Percentiles rank a stretch among this genome's conserved stretches.
Evolutionary conservation across 169 alveolate genomes (phyloP).

Genomic region (Plasmodium sp.): DNA sequence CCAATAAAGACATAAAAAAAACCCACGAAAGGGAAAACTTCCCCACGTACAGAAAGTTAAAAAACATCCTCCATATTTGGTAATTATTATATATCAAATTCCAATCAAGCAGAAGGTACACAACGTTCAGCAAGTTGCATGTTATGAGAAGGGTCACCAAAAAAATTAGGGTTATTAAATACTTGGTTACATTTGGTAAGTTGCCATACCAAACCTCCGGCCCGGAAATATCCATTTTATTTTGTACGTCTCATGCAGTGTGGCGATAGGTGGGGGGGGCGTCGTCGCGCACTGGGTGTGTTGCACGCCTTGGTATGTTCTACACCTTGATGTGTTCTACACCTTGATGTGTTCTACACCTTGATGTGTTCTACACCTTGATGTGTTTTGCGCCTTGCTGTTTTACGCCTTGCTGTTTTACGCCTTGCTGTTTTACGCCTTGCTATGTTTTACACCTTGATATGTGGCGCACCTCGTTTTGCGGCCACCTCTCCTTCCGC

Average conservation of each 20-base stretch:
- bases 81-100: slow-evolving; percentile 77
- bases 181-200: slow-evolving; percentile 89
- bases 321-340: no score
- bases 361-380: no score
- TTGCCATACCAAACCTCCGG: slow-evolving; percentile 89
- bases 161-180: slow-evolving; percentile 84
- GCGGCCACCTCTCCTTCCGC: background rate
- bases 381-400: no score
- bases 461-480: background rate
- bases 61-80: slow-evolving; percentile 89
- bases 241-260: slow-evolving; percentile 10
- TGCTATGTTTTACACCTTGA: background rate
- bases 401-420: background rate
- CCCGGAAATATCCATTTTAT: slow-evolving; percentile 79
- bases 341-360: background rate
- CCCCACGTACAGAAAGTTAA: slow-evolving; percentile 88
- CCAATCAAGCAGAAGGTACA: slow-evolving; percentile 87
- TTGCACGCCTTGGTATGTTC: no score
- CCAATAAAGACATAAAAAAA: slow-evolving; percentile 85
- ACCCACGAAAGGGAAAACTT: slow-evolving; percentile 90
- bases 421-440: no score
- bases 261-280: background rate
- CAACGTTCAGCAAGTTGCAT: slow-evolving; percentile 82
- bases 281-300: background rate
- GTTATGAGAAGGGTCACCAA: slow-evolving; percentile 83